These are phyloP conservation scores for Vitis hybrid DNA, from an alignment of 177 flowering plant species.

Conservation along the genomic window DNA sequence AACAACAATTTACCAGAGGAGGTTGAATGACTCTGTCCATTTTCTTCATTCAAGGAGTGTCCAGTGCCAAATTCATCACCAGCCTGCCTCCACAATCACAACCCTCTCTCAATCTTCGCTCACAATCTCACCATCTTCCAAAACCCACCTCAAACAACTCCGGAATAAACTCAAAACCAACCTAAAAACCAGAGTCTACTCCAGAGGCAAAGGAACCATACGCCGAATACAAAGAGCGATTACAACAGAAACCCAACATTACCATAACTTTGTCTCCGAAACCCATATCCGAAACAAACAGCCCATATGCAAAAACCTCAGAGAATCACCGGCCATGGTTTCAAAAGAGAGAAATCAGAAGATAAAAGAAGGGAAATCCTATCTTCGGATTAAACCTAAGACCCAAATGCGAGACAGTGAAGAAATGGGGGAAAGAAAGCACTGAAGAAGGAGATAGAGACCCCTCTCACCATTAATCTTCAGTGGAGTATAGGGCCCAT, in stretches of 20 bases:
- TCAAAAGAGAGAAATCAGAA: constrained; percentile 8
- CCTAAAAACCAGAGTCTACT: constrained; percentile 4
- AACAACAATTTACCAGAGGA: constrained; percentile 51
- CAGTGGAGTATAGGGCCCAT: constrained; percentile 52
- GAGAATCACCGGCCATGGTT: constrained; percentile 4
- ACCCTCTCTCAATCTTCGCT: neutral
- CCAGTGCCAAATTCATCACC: constrained; percentile 13
- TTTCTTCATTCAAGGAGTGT: constrained; percentile 16
- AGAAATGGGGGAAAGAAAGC: constrained; percentile 22
- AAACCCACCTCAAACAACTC: constrained; percentile 3
- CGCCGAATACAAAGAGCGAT: neutral
- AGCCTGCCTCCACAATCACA: neutral
- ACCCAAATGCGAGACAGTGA: constrained; percentile 31
- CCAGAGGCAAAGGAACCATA: constrained; percentile 13
- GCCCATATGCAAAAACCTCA: constrained; percentile 17
- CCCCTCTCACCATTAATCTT: constrained; percentile 22
- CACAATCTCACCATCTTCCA: neutral
- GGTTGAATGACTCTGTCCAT: constrained; percentile 76
- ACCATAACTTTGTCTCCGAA: constrained; percentile 4
- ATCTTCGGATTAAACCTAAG: neutral
- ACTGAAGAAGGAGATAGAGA: constrained; percentile 22
- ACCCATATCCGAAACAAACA: constrained; percentile 19
- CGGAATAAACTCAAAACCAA: neutral
- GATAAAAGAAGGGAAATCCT: constrained; percentile 15
- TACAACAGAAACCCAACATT: constrained; percentile 4